Evolutionary conservation across 495 filamentous ascomycete species (phyloP).

Genomic region (Patellaria atrata): DNA sequence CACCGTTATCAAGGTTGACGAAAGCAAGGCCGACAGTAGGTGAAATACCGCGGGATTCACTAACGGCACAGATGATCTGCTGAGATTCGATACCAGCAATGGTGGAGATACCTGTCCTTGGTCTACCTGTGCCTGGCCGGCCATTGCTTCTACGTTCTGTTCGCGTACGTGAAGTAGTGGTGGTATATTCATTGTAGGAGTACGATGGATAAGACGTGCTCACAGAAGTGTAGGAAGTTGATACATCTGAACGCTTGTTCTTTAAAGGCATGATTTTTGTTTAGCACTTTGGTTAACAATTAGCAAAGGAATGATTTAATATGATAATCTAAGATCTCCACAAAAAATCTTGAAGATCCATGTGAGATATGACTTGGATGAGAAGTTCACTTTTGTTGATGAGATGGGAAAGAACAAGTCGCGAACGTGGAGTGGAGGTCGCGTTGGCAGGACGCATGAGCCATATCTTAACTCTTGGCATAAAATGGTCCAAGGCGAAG

Average conservation of each 20-base stretch:
- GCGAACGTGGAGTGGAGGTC: no score
- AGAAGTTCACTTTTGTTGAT: no score
- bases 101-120: constrained; percentile 51
- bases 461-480: no score
- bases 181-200: constrained; percentile 20
- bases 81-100: constrained; percentile 44
- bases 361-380: no score
- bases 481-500: no score
- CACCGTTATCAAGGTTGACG: constrained; percentile 69
- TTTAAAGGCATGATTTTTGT: constrained; percentile 16
- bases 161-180: constrained; percentile 27
- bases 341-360: no score
- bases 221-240: constrained; percentile 25
- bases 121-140: constrained; percentile 38
- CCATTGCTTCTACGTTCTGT: constrained; percentile 34
- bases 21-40: constrained; percentile 83
- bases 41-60: constrained; percentile 72
- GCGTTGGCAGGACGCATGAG: no score
- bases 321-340: no score
- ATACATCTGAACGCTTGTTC: no score
- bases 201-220: constrained; percentile 26
- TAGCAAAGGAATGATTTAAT: no score
- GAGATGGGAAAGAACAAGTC: no score
- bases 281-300: no score
- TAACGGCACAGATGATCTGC: constrained; percentile 77